phyloP scores from a whole-genome alignment of 306 rosid species.

The Fragaria vesca region DNA sequence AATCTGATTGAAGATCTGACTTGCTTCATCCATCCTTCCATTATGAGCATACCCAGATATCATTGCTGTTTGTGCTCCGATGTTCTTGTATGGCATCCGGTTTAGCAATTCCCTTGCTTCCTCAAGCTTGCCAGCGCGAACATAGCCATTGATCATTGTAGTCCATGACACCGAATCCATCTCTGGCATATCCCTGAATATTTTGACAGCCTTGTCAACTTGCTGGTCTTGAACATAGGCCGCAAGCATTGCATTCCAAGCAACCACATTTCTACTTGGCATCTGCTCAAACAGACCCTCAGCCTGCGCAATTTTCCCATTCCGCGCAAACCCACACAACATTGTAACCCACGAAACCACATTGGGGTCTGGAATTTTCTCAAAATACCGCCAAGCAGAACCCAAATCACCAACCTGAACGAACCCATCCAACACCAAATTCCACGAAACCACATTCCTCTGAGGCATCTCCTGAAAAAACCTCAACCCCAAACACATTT shows the following conservation, averaged over 20 bases:
- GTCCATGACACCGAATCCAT: conserved; percentile 84
- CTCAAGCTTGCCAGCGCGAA: conserved; percentile 64
- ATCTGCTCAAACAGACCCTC: conserved; percentile 57
- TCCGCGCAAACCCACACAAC: conserved; percentile 67
- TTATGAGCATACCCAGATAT: conserved; percentile 63
- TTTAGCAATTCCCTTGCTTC: conserved; percentile 52
- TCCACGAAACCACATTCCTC: conserved; percentile 78
- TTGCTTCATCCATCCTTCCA: conserved; percentile 64
- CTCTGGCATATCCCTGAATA: conserved; percentile 60
- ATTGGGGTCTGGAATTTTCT: conserved; percentile 54
- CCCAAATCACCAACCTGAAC: conserved; percentile 52
- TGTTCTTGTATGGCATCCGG: conserved; percentile 68
- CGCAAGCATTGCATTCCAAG: conserved; percentile 91
- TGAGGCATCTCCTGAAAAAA: conserved; percentile 58
- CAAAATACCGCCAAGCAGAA: conserved; percentile 66
- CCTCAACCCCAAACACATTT: conserved; percentile 51
- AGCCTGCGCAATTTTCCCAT: conserved; percentile 56
- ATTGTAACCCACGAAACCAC: conserved; percentile 67
- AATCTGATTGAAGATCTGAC: conserved; percentile 52
- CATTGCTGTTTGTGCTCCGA: conserved; percentile 75
- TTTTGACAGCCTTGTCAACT: conserved; percentile 54
- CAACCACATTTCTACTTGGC: conserved; percentile 65
- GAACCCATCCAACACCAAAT: conserved; percentile 72
- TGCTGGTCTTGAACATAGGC: conserved; percentile 64
- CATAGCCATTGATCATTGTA: conserved; percentile 65